Evolutionary conservation across 225 moss, liverwort and hornwort genomes (phyloP).

Genomic region (Takakia lepidozioides): DNA sequence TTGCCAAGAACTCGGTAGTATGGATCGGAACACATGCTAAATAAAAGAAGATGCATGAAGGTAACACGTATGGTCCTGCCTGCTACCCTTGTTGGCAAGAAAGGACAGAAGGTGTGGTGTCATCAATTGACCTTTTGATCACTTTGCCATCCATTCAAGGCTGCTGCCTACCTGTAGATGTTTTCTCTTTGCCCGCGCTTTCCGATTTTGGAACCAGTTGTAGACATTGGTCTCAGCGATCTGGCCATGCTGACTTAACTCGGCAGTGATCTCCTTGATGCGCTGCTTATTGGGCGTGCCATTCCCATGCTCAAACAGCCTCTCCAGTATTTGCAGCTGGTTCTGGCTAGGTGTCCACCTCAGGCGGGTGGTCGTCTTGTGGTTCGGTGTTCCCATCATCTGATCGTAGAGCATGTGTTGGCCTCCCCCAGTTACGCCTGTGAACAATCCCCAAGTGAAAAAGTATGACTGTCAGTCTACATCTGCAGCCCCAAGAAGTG

Average conservation of each 20-base stretch:
- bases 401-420: slow-evolving; percentile 31
- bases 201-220: slow-evolving; percentile 97
- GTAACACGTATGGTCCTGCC: no score
- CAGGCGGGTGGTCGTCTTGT: slow-evolving; percentile 40
- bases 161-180: slow-evolving; percentile 22
- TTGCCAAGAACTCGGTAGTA: no score
- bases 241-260: slow-evolving; percentile 66
- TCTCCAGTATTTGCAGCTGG: slow-evolving; percentile 82
- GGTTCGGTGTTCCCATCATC: slow-evolving; percentile 31
- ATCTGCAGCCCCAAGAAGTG: no score
- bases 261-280: slow-evolving; percentile 70
- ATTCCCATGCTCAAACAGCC: slow-evolving; percentile 61
- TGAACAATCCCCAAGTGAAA: no score
- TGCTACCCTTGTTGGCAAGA: not conserved
- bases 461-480: no score
- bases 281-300: slow-evolving; percentile 74
- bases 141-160: not conserved
- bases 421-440: no score
- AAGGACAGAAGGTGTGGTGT: not conserved
- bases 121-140: not conserved
- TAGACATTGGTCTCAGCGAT: slow-evolving; percentile 89
- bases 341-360: slow-evolving; percentile 86
- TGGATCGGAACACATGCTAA: no score
- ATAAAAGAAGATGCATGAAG: no score
- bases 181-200: slow-evolving; percentile 83